Base-by-base conservation (phyloP, 2,329 filamentous ascomycete species). In the Leptosphaerulina australis region DNA sequence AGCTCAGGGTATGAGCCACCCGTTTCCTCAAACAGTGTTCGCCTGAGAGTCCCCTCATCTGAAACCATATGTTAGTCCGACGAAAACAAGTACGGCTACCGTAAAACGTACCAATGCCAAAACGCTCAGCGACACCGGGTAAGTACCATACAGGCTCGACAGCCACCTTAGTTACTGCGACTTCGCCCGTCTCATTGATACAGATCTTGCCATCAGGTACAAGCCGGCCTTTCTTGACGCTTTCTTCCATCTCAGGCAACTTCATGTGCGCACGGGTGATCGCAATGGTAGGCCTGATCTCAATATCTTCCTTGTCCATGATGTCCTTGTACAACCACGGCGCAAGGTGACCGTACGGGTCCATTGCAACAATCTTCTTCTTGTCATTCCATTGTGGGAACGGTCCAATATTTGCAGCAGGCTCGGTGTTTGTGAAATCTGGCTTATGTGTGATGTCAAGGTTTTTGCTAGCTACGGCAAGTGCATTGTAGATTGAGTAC, bases 341-440 rank as follows among this genome's bases (percentile, higher is more conserved):
- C 7, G 88, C 83, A 53, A 96, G 78, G 76, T 97, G 94, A 5
- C 94, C 93, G 72, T 88, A 90, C 0, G 93, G 93, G 69, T 97
- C 94, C 91, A 99, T 96, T 14, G 93, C 90, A 11, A 97, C 93
- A 56, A 99, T 97, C 79, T 97, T 97, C 74, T 90, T 91, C 66
- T 83, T 84, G 69, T 96, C 90, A 20, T 83, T 83, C 93, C 93
- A 99, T 75, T 94, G 85, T 6, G 90, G 86, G 64, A 96, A 96
- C 6, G 90, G 91, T 0, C 91, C 91, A 68, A 97, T 90, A 44
- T 87, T 84, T 17, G 85, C 90, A n/a, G 92, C 91, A 10, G 94
- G 94, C 72, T 97, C 90, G 8, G 91, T 96, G 73, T 97, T 90
- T 55, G 86, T 87, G 71, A 88, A 87, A 69, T 88, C 85, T 9